A percentile compares a stretch with the other conserved stretches of the same genome.
These are phyloP conservation scores for Rhodotorula sp. DNA, from an alignment of 1,284 basidiomycete genomes.

Conservation along the genomic window DNA sequence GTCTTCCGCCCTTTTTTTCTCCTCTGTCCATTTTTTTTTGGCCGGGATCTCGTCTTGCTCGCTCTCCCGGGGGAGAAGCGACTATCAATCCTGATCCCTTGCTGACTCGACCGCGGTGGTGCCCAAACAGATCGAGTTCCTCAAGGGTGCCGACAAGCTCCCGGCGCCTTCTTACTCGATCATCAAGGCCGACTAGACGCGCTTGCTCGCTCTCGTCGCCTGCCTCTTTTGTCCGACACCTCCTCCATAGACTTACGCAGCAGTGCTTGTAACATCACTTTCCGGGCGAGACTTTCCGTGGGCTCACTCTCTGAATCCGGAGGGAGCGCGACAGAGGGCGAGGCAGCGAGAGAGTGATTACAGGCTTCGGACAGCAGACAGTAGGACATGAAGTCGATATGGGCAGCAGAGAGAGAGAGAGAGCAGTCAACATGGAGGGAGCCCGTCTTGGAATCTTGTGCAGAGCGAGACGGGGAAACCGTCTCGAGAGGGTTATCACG, in stretches of 20 bases:
- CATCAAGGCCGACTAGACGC: slow-evolving; percentile 32
- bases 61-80: too few species aligned
- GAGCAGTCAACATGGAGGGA: too few species aligned
- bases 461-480: neutral
- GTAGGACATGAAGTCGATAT: neutral
- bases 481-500: neutral
- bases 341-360: neutral
- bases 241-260: neutral
- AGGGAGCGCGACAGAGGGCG: too few species aligned
- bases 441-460: neutral
- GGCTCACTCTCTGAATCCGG: too few species aligned
- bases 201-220: neutral
- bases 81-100: neutral
- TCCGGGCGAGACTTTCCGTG: too few species aligned
- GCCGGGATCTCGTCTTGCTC: too few species aligned
- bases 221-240: neutral
- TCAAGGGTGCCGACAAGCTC: slow-evolving; percentile 39
- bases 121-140: slow-evolving; percentile 15
- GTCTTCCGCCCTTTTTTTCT: neutral
- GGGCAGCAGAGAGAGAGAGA: neutral
- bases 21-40: too few species aligned
- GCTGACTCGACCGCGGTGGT: neutral
- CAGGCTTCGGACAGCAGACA: neutral
- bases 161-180: slow-evolving; percentile 35
- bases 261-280: too few species aligned